phyloP scores from a whole-genome alignment of 2,329 filamentous ascomycete genomes.

The Fusarium metavorans region DNA sequence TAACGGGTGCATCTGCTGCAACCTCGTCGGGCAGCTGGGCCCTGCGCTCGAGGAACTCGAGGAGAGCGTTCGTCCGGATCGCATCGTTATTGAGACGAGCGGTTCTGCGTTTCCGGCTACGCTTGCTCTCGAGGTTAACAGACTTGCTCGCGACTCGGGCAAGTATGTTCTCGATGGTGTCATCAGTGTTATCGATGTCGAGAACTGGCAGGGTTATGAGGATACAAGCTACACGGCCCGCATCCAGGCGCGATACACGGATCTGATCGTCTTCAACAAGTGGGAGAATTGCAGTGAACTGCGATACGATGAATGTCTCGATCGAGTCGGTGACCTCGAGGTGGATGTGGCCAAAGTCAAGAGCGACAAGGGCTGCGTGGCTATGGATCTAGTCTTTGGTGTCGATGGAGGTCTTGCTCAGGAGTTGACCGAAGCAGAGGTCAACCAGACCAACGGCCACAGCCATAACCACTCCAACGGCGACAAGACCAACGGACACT shows the following conservation, averaged over 20 bases:
- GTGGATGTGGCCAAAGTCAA: conserved; percentile 86
- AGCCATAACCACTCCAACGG: conserved; percentile 48
- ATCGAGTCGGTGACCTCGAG: conserved; percentile 84
- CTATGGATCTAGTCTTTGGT: conserved; percentile 84
- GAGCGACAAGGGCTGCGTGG: conserved; percentile 83
- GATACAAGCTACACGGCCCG: conserved; percentile 91
- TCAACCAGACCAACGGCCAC: conserved; percentile 50
- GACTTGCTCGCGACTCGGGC: conserved; percentile 76
- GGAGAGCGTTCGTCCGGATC: conserved; percentile 71
- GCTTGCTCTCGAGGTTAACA: conserved; percentile 89
- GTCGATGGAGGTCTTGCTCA: conserved; percentile 84
- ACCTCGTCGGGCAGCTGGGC: conserved; percentile 91
- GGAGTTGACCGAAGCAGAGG: conserved; percentile 58
- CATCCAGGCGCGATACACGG: conserved; percentile 89
- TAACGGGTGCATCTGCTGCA: conserved; percentile 99
- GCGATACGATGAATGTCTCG: conserved; percentile 80
- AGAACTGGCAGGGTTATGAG: conserved; percentile 95
- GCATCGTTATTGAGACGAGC: conserved; percentile 94
- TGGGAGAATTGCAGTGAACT: conserved; percentile 84
- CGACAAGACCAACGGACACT: conserved; percentile 55
- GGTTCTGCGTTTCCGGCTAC: conserved; percentile 91
- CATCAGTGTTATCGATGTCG: conserved; percentile 89
- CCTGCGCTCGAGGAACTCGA: conserved; percentile 83
- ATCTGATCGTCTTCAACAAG: conserved; percentile 93
- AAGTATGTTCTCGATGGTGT: conserved; percentile 86